Evolutionary conservation across 2,329 filamentous ascomycete species (phyloP), one percentile per base, ranked within the genome.

Genomic region (Exophiala phaeomuriformis): DNA sequence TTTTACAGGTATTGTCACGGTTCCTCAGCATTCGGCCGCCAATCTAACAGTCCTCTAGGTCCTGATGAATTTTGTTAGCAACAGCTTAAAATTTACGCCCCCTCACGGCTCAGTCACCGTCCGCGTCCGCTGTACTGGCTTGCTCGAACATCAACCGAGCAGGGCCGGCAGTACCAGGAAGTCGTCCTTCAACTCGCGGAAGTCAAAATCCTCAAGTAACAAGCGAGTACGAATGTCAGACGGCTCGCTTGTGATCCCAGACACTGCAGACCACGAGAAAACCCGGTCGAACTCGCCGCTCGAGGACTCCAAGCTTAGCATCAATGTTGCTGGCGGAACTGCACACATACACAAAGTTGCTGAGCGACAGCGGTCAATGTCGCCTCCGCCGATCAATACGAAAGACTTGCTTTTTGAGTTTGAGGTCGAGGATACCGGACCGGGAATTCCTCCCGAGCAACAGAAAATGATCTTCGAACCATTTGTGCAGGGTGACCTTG

Each of bases 401-500:
- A 83, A 79, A 65, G 78, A 80, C n/a, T 80, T 87, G 50, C 66
- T 82, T 6, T 95, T 95, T 62, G 86, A 94, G 64, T 95, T 95
- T 56, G 86, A 94, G 66, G 88, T 95, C 0, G 79, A 89, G 65
- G 90, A 96, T 61, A 91, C 84, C 0, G 90, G 90, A 0, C 90
- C 89, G 0, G 90, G 90, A 30, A 95, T 95, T 52, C 82, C 88
- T 0, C 79, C 83, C 4, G 74, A 85, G 59, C 80, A 94, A 68
- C 88, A 90, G 62, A 76, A 87, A 52, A 84, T 84, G 61, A 88
- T 96, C 6, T 96, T 96, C 66, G 90, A 95, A 67, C 90, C 90
- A 0, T 96, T 96, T 65, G 87, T 95, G 0, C 90, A 96, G 69
- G 90, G 87, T n/a, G 90, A 95, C 65, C 73, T 93, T 1, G 87